These are phyloP conservation scores for Aphanoascus verrucosus DNA, from an alignment of 2,329 filamentous ascomycete species.

Conservation along the genomic window DNA sequence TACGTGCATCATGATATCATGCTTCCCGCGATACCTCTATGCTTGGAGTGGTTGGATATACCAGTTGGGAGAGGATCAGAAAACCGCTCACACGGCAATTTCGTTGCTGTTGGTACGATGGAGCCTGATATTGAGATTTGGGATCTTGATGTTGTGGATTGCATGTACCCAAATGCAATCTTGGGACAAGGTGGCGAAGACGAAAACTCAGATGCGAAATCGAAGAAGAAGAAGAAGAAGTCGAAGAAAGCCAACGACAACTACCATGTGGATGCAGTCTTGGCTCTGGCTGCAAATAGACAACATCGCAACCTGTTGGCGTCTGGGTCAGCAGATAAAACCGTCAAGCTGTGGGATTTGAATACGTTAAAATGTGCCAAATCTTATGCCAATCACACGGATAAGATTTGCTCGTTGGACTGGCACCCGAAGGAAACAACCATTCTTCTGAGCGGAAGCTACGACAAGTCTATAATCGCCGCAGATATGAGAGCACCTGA, in stretches of 20 bases:
- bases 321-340: constrained; percentile 91
- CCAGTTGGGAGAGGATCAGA: constrained; percentile 64
- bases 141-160: constrained; percentile 91
- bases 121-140: constrained; percentile 98
- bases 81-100: constrained; percentile 66
- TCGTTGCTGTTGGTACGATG: constrained; percentile 91
- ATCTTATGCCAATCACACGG: constrained; percentile 89
- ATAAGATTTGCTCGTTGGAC: constrained; percentile 92
- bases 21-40: constrained; percentile 91
- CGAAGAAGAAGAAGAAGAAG: constrained; percentile 76
- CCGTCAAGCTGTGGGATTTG: constrained; percentile 95
- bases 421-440: constrained; percentile 88
- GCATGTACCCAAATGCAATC: constrained; percentile 96
- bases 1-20: constrained; percentile 99
- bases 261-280: constrained; percentile 88
- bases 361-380: constrained; percentile 87
- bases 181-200: constrained; percentile 60
- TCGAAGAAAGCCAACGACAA: constrained; percentile 76
- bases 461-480: constrained; percentile 88
- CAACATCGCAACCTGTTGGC: constrained; percentile 90
- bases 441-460: constrained; percentile 81
- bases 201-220: constrained; percentile 40
- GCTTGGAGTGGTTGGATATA: constrained; percentile 89
- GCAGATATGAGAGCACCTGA: constrained; percentile 92
- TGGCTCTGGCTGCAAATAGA: constrained; percentile 83